phyloP scores from a whole-genome alignment of 106 monocot genomes.

The Xerophyta viscosa region DNA sequence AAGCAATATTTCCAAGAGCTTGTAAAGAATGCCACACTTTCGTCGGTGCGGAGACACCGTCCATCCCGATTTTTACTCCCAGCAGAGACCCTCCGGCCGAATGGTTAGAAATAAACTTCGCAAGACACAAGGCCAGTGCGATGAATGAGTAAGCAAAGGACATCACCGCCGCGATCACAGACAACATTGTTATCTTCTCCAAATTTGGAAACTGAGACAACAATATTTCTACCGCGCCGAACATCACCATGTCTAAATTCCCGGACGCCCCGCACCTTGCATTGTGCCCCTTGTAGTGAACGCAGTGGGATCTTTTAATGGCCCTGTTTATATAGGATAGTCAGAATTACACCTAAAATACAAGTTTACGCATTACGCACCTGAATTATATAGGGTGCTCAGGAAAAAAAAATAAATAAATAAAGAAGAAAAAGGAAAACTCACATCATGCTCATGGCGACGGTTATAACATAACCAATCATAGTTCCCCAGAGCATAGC shows the following conservation, averaged over 20 bases:
- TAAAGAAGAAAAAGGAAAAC: too few relatives aligned
- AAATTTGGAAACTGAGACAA: slow-evolving; percentile 66
- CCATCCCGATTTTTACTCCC: slow-evolving; percentile 11
- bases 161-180: slow-evolving; percentile 53
- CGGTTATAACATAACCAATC: slow-evolving; percentile 64
- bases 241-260: slow-evolving; percentile 36
- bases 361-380: too few relatives aligned
- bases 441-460: slow-evolving; percentile 60
- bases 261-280: slow-evolving; percentile 33
- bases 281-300: slow-evolving; percentile 36
- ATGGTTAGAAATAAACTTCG: slow-evolving; percentile 33
- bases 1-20: slow-evolving; percentile 70
- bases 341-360: too few relatives aligned
- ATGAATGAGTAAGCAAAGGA: slow-evolving; percentile 74
- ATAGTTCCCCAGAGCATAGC: slow-evolving; percentile 60
- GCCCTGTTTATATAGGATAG: slow-evolving; percentile 26
- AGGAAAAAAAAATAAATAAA: too few relatives aligned
- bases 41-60: slow-evolving; percentile 9
- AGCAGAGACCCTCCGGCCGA: slow-evolving; percentile 10
- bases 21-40: slow-evolving; percentile 41
- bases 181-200: slow-evolving; percentile 75
- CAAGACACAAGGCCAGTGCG: slow-evolving; percentile 40
- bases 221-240: slow-evolving; percentile 40
- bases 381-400: too few relatives aligned
- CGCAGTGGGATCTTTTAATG: slow-evolving; percentile 41